These are phyloP conservation scores for Eurotiales sp. DNA, from an alignment of 2,329 filamentous ascomycete genomes.

Conservation along the genomic window DNA sequence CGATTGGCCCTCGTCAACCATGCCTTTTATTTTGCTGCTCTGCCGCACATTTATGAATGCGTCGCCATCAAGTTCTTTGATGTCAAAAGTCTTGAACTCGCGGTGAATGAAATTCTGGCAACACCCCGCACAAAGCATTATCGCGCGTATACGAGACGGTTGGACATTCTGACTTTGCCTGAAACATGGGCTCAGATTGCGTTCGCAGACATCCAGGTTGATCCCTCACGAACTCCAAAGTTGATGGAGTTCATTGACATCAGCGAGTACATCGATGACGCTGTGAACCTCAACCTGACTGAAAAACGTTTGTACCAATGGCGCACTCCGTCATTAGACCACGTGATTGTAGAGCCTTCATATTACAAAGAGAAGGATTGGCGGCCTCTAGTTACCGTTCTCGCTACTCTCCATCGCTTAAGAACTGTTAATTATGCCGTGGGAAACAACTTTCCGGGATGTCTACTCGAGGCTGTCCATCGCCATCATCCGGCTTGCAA, in stretches of 20 bases:
- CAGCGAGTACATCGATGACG: neutral
- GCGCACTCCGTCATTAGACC: neutral
- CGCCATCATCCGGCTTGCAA: neutral
- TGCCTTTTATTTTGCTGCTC: neutral
- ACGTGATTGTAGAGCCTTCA: neutral
- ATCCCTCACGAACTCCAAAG: neutral
- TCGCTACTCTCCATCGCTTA: neutral
- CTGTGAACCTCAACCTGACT: neutral
- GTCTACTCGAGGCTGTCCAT: slow-evolving; percentile 1
- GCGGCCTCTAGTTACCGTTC: neutral
- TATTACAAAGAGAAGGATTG: slow-evolving; percentile 5
- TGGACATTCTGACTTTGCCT: neutral
- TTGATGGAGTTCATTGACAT: neutral
- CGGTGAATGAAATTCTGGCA: neutral
- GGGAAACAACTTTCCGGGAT: neutral
- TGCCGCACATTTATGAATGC: neutral
- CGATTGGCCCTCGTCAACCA: neutral
- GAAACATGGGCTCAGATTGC: neutral
- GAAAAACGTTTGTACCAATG: neutral
- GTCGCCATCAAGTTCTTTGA: neutral
- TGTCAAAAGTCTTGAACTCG: neutral
- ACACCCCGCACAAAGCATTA: neutral
- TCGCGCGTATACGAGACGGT: neutral
- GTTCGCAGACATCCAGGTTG: neutral
- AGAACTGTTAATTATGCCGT: slow-evolving; percentile 1